A percentile compares a stretch with the other conserved stretches of the same genome.
Conservation (phyloP, 106 monocot species). For the Dendrobium huoshanense region DNA sequence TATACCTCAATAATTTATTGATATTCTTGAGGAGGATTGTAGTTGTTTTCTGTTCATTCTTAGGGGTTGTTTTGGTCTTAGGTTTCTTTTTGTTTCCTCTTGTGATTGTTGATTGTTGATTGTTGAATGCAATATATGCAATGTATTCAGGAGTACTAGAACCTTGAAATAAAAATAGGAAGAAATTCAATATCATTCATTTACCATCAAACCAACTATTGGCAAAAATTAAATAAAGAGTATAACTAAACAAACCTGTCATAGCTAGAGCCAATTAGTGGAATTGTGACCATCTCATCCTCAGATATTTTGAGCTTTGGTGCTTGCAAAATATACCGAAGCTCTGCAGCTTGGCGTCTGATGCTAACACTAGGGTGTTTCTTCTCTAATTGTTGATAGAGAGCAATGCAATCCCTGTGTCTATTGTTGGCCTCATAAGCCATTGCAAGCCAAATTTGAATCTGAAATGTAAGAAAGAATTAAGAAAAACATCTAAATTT, state of each 20-base stretch:
- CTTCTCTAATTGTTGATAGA: slow-evolving; percentile 83
- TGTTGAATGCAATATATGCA: too few relatives aligned
- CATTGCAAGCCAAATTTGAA: slow-evolving; percentile 99
- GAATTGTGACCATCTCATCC: slow-evolving; percentile 96
- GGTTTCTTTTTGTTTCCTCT: too few relatives aligned
- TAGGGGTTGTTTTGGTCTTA: too few relatives aligned
- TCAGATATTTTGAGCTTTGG: slow-evolving; percentile 94
- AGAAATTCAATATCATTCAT: too few relatives aligned
- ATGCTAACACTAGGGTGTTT: slow-evolving; percentile 74
- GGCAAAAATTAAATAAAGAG: too few relatives aligned
- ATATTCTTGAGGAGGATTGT: too few relatives aligned
- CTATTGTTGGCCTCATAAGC: slow-evolving; percentile 96
- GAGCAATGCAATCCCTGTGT: slow-evolving; percentile 84
- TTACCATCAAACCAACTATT: too few relatives aligned
- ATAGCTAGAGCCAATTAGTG: slow-evolving; percentile 88
- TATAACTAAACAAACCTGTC: slow-evolving; percentile 52
- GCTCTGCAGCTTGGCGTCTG: slow-evolving; percentile 87
- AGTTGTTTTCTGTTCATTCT: too few relatives aligned
- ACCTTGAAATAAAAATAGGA: too few relatives aligned
- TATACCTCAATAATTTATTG: too few relatives aligned
- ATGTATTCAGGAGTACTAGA: too few relatives aligned
- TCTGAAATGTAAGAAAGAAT: slow-evolving; percentile 28
- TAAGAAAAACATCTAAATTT: background rate
- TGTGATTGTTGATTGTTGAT: too few relatives aligned
- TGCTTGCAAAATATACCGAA: slow-evolving; percentile 89